Percentiles rank a stretch among this genome's conserved stretches.
Conservation (phyloP, 805 yeast species). For the Sugiyamaella boreocaroliniensis region DNA sequence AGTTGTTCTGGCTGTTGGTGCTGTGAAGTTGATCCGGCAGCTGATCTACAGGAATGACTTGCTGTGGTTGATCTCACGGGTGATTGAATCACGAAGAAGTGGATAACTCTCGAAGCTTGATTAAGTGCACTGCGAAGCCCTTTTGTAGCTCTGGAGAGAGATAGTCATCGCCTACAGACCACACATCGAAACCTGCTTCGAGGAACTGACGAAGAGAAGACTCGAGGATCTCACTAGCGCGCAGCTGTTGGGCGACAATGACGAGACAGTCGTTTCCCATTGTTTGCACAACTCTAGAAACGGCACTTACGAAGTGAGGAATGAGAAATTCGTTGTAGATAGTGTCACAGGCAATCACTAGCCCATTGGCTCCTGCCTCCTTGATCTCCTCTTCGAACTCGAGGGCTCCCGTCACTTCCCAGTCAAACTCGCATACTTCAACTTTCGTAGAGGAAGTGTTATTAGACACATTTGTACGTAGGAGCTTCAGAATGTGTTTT, state of each 20-base stretch:
- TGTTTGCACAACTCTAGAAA: slow-evolving; percentile 30
- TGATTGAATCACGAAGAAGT: not conserved
- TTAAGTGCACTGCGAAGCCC: slow-evolving; percentile 18
- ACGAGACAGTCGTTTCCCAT: slow-evolving; percentile 31
- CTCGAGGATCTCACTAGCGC: slow-evolving; percentile 47
- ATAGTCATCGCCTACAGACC: slow-evolving; percentile 13
- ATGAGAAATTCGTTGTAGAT: slow-evolving; percentile 57
- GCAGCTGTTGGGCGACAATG: slow-evolving; percentile 45
- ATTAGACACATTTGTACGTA: slow-evolving; percentile 39
- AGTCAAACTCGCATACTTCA: slow-evolving; percentile 50
- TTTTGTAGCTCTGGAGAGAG: slow-evolving; percentile 10
- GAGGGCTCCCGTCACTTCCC: slow-evolving; percentile 47
- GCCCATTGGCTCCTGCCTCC: slow-evolving; percentile 26
- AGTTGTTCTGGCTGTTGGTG: too few species aligned
- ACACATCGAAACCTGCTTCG: slow-evolving; percentile 27
- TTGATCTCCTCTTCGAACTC: slow-evolving; percentile 19
- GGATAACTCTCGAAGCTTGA: not conserved
- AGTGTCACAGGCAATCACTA: slow-evolving; percentile 57
- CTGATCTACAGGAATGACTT: too few species aligned
- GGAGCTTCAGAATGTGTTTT: slow-evolving; percentile 43
- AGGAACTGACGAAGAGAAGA: slow-evolving; percentile 36
- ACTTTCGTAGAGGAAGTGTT: slow-evolving; percentile 26
- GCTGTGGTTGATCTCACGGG: too few species aligned
- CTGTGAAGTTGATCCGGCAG: too few species aligned
- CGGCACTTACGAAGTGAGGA: slow-evolving; percentile 41